These are phyloP conservation scores for Vaucheria bursata DNA, from an alignment of 352 stramenopile genomes.

Conservation along the genomic window DNA sequence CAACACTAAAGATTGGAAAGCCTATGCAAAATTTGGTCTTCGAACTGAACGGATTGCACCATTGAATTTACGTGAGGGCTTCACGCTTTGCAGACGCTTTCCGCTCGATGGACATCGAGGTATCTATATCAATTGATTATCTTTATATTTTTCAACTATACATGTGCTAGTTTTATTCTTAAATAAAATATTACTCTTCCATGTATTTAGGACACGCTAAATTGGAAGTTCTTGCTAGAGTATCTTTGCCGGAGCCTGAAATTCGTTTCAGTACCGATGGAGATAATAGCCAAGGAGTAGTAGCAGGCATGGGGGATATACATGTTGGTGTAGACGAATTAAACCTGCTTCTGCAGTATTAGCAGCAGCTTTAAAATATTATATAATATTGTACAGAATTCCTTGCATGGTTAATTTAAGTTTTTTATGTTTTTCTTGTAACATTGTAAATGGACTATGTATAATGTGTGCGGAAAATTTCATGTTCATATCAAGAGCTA, in stretches of 20 bases:
- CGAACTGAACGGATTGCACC: slow-evolving; percentile 44
- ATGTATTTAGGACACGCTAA: slow-evolving; percentile 45
- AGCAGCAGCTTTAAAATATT: too few species aligned
- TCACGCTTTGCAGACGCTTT: slow-evolving; percentile 32
- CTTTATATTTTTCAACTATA: too few species aligned
- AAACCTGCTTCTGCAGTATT: slow-evolving; percentile 47
- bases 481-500: too few species aligned
- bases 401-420: too few species aligned
- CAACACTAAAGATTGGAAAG: slow-evolving; percentile 44
- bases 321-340: slow-evolving; percentile 45
- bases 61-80: slow-evolving; percentile 39
- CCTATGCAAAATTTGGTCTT: slow-evolving; percentile 46
- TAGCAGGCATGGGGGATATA: slow-evolving; percentile 47
- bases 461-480: too few species aligned
- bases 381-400: too few species aligned
- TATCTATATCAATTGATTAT: too few species aligned
- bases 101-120: slow-evolving; percentile 34
- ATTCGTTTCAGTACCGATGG: slow-evolving; percentile 46
- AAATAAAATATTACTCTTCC: background rate
- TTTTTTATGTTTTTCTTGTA: too few species aligned
- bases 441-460: too few species aligned
- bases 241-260: slow-evolving; percentile 45
- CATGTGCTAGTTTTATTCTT: background rate
- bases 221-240: slow-evolving; percentile 38
- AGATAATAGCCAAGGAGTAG: slow-evolving; percentile 42